Conservation (phyloP, 768 basidiomycete genomes). For the Boletales sp. region DNA sequence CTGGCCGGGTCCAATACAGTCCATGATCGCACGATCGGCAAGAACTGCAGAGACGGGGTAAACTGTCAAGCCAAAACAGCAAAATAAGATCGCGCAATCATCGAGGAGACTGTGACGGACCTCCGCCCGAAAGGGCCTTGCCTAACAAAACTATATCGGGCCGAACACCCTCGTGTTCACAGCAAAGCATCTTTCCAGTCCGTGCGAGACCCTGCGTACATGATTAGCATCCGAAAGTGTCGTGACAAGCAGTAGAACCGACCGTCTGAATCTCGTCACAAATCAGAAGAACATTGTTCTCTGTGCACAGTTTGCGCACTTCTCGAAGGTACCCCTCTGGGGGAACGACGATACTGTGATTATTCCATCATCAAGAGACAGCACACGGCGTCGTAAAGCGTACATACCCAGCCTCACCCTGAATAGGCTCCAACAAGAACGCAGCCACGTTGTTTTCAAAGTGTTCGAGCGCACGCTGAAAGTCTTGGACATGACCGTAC, state of each 20-base stretch:
- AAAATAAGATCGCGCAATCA: background rate
- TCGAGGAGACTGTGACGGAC: constrained; percentile 40
- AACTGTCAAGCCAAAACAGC: constrained; percentile 42
- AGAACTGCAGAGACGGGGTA: constrained; percentile 97
- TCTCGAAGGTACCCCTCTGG: constrained; percentile 79
- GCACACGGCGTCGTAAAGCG: background rate
- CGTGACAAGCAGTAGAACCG: constrained; percentile 9
- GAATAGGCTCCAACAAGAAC: constrained; percentile 96
- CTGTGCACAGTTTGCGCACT: constrained; percentile 81
- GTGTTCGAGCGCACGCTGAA: constrained; percentile 76
- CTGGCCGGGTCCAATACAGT: constrained; percentile 91
- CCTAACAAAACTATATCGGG: constrained; percentile 93
- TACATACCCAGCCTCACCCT: constrained; percentile 95
- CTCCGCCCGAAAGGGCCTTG: constrained; percentile 94
- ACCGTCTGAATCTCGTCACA: constrained; percentile 99
- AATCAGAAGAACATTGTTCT: constrained; percentile 92
- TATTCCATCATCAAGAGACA: background rate
- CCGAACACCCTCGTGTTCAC: constrained; percentile 80
- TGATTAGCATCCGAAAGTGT: background rate
- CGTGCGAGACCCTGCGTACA: constrained; percentile 72
- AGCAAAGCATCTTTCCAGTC: constrained; percentile 92
- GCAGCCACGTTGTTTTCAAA: constrained; percentile 85
- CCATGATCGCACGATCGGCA: constrained; percentile 88
- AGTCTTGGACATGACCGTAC: constrained; percentile 78
- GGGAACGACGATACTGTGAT: constrained; percentile 82